Base-by-base conservation (phyloP, 2,329 filamentous ascomycete species). In the Cordyceps cicadae region DNA sequence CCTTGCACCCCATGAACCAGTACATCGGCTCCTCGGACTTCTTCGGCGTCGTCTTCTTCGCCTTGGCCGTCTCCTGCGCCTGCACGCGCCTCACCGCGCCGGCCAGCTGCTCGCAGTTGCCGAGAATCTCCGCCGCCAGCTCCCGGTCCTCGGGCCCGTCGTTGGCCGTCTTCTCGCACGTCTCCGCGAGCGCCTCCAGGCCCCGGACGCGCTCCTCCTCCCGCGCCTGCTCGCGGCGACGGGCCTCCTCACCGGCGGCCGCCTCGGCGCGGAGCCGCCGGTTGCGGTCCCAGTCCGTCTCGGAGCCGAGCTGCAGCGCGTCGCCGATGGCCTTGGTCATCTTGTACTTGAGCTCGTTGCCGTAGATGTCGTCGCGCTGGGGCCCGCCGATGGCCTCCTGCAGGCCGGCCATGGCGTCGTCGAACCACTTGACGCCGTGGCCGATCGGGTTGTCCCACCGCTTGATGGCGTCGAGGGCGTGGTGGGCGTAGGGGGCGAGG, bases 331-430 rank as follows among this genome's bases (percentile, higher is more conserved):
- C 15, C 21, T 24, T 54, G 12, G 26, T 43, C 9, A 54, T 43
- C 9, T 54, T 54, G 15, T 54, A 17, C 51, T 54, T 43, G 51
- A 54, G 51, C 51, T 54, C 51, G 51, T 54, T 54, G 37, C 51
- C 51, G 51, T 54, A 54, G 5, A 54, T 54, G 15, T 54, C 51
- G 51, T 43, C 8, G 37, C 51, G 51, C 37, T 54, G 51, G 12
- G 51, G 51, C 4, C 59, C 59, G 29, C 59, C 59, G 15, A 61
- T 61, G 34, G 43, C 17, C 34, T 56, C 52, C 26, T 61, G 59
- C 21, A 61, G 21, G 43, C 26, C n/a, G 3, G 39, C 45, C 43
- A 61, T 57, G 52, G 32, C 19, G 26, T 51, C 24, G 43, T 61
- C 59, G 45, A 61, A 56, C 32, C 45, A 46, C 8, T n/a, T 52